Evolutionary conservation across 2,329 filamentous ascomycete genomes (phyloP).

Genomic region (Microdochium bolleyi): DNA sequence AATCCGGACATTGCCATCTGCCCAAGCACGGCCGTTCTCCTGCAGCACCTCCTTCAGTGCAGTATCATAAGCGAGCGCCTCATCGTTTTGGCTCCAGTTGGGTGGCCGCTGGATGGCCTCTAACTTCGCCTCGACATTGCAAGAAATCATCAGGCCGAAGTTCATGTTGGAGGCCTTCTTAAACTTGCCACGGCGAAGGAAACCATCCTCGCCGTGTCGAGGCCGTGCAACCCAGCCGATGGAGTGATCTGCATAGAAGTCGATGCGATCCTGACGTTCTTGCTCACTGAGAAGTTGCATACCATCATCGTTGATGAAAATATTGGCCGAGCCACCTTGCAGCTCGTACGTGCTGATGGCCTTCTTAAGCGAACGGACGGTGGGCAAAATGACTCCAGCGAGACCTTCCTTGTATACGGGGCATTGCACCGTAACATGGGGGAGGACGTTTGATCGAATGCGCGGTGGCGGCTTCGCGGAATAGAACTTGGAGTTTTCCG

Average conservation of each 20-base stretch:
- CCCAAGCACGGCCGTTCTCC: slow-evolving; percentile 47
- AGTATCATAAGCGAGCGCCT: slow-evolving; percentile 39
- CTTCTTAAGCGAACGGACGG: slow-evolving; percentile 69
- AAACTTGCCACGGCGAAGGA: slow-evolving; percentile 52
- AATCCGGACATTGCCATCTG: slow-evolving; percentile 51
- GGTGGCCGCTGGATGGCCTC: slow-evolving; percentile 32
- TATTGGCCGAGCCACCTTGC: slow-evolving; percentile 70
- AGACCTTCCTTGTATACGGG: slow-evolving; percentile 86
- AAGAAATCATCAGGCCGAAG: slow-evolving; percentile 54
- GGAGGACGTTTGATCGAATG: slow-evolving; percentile 48
- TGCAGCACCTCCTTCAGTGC: slow-evolving; percentile 40
- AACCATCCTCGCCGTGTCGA: slow-evolving; percentile 54
- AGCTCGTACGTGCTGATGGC: slow-evolving; percentile 71
- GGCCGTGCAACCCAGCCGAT: slow-evolving; percentile 64
- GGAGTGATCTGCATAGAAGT: slow-evolving; percentile 61
- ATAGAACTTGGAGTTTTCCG: slow-evolving; percentile 73
- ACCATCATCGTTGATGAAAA: slow-evolving; percentile 71
- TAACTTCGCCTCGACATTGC: slow-evolving; percentile 54
- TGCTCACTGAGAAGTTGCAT: slow-evolving; percentile 59
- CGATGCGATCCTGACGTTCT: slow-evolving; percentile 53
- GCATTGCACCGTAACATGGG: slow-evolving; percentile 76
- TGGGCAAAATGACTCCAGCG: slow-evolving; percentile 65
- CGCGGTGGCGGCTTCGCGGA: slow-evolving; percentile 63
- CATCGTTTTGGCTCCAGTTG: slow-evolving; percentile 32
- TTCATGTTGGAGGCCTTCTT: slow-evolving; percentile 76